These are phyloP conservation scores for Nicotiana benthamiana DNA, from an alignment of 257 asterid genomes.

Conservation along the genomic window DNA sequence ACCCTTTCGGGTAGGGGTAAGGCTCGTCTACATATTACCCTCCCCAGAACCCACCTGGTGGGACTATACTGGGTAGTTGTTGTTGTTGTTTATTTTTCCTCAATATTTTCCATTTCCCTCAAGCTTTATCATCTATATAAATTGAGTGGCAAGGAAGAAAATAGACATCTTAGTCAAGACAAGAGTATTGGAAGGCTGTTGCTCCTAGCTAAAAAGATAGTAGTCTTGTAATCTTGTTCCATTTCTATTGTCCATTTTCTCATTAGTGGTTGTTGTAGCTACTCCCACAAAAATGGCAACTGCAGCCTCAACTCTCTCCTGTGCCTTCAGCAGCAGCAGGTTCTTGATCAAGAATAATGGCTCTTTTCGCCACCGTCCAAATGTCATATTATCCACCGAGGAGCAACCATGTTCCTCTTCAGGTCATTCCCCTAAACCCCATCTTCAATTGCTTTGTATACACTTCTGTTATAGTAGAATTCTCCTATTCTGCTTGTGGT, in stretches of 20 bases:
- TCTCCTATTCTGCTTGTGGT: too few relatives aligned
- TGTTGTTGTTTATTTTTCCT: not conserved
- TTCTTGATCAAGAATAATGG: not conserved
- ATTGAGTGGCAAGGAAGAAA: constrained; percentile 1
- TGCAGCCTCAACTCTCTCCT: constrained; percentile 7
- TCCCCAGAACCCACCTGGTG: too few relatives aligned
- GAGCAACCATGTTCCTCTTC: constrained; percentile 12
- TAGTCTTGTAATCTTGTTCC: too few relatives aligned
- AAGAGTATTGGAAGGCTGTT: not conserved
- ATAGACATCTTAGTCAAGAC: not conserved
- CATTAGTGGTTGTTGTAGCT: too few relatives aligned
- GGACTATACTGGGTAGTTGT: too few relatives aligned
- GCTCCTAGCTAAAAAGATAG: not conserved
- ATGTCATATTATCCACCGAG: not conserved
- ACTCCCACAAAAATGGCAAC: not conserved
- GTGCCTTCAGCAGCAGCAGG: not conserved
- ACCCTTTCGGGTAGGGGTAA: too few relatives aligned
- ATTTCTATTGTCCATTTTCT: too few relatives aligned
- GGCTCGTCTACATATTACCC: too few relatives aligned
- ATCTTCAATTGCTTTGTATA: too few relatives aligned
- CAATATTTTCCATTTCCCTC: not conserved
- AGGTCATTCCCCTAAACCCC: not conserved
- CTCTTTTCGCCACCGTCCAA: not conserved
- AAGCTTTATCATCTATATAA: not conserved
- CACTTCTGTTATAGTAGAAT: too few relatives aligned